phyloP scores from a whole-genome alignment of 2,329 filamentous ascomycete species.

The Cercospora brassicicola region DNA sequence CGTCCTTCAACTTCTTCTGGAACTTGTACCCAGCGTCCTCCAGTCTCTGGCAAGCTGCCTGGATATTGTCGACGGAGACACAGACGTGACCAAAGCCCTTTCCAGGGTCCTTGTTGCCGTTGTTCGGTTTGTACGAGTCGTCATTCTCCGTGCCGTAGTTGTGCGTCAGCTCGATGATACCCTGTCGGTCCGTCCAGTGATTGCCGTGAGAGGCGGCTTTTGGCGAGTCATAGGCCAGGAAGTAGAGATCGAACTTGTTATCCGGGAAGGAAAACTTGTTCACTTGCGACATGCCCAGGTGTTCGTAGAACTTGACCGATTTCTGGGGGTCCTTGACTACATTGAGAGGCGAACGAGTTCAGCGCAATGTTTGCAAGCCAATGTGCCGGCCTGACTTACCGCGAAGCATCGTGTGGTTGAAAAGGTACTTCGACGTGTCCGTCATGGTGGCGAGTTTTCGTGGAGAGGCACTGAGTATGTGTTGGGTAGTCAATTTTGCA shows the following conservation, averaged over 20 bases:
- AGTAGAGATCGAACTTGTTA: conserved; percentile 92
- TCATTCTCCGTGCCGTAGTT: conserved; percentile 89
- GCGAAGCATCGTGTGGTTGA: conserved; percentile 58
- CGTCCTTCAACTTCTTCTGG: conserved; percentile 91
- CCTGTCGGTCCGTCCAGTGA: conserved; percentile 69
- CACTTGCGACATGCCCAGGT: conserved; percentile 82
- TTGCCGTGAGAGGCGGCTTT: conserved; percentile 71
- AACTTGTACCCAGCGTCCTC: conserved; percentile 90
- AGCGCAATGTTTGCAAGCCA: conserved; percentile 51
- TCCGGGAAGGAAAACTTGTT: conserved; percentile 80
- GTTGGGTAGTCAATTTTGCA: conserved; percentile 14
- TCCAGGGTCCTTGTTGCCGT: conserved; percentile 86
- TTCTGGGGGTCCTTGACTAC: conserved; percentile 88
- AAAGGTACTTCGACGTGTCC: conserved; percentile 63
- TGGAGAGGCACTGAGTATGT: conserved; percentile 1
- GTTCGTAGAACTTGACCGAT: conserved; percentile 86
- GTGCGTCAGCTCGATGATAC: conserved; percentile 81
- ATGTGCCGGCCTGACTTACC: conserved; percentile 3
- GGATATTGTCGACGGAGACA: conserved; percentile 67
- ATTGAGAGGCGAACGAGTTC: conserved; percentile 49
- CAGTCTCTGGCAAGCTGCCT: conserved; percentile 84
- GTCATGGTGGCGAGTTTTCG: conserved; percentile 53
- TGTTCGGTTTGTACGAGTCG: conserved; percentile 74
- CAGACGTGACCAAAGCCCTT: conserved; percentile 83
- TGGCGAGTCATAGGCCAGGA: conserved; percentile 82